Percentiles rank a stretch among this genome's conserved stretches.
phyloP scores from a whole-genome alignment of 768 basidiomycete species.

The Naganishia antarctica region DNA sequence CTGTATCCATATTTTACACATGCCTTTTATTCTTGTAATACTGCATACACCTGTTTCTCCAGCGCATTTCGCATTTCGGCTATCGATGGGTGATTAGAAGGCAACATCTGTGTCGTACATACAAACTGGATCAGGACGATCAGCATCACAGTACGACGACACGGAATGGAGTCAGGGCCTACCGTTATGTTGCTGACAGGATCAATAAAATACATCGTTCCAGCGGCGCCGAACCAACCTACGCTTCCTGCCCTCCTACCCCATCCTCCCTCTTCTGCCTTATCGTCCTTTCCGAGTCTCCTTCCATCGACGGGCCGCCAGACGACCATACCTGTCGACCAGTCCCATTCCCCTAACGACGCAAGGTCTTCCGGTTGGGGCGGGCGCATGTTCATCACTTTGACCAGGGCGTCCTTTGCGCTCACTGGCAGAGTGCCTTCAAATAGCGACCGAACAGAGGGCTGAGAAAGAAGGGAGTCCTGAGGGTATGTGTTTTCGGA shows the following conservation, averaged over 20 bases:
- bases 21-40: constrained; percentile 10
- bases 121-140: constrained; percentile 25
- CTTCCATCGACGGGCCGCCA: constrained; percentile 29
- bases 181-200: constrained; percentile 33
- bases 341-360: constrained; percentile 33
- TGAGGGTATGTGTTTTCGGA: not conserved
- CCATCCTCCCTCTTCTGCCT: constrained; percentile 26
- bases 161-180: constrained; percentile 16
- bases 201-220: constrained; percentile 40
- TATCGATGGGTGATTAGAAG: not conserved
- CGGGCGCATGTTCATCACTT: constrained; percentile 26
- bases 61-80: not conserved
- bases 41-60: constrained; percentile 27
- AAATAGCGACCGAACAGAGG: constrained; percentile 32
- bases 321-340: constrained; percentile 37
- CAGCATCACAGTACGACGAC: too few species aligned
- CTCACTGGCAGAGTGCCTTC: constrained; percentile 30
- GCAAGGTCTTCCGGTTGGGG: constrained; percentile 12
- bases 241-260: constrained; percentile 34
- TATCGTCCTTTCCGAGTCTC: constrained; percentile 7
- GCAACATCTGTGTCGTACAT: constrained; percentile 35
- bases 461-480: constrained; percentile 26
- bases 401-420: constrained; percentile 15
- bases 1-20: constrained; percentile 17
- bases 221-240: constrained; percentile 39